Evolutionary conservation across 352 stramenopile species (phyloP).

Genomic region (Globisporangium orthogonon): DNA sequence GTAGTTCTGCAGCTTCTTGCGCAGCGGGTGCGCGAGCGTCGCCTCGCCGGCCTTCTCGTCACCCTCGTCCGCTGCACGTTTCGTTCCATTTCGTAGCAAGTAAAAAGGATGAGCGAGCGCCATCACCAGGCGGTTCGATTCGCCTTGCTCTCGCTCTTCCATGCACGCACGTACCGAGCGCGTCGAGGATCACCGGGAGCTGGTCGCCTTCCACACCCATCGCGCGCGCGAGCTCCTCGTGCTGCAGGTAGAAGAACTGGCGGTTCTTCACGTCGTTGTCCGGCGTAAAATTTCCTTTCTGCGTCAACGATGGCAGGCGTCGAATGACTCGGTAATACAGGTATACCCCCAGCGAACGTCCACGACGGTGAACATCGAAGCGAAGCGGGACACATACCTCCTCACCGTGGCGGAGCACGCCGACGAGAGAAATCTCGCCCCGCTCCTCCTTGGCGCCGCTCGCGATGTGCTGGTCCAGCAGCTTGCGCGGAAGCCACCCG

Average conservation of each 20-base stretch:
- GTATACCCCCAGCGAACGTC: too few relatives aligned
- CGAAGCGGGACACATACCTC: constrained; percentile 25
- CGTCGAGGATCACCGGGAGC: constrained; percentile 74
- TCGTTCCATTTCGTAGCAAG: background rate
- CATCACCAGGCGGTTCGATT: background rate
- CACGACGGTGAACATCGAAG: too few relatives aligned
- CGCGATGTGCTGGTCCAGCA: constrained; percentile 66
- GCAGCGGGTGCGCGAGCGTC: constrained; percentile 47
- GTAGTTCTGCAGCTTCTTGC: constrained; percentile 76
- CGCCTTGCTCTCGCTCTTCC: too few relatives aligned
- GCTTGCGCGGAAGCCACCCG: constrained; percentile 72
- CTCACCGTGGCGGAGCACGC: constrained; percentile 76
- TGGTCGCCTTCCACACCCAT: constrained; percentile 65
- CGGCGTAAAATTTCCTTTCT: constrained; percentile 78
- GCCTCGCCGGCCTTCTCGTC: constrained; percentile 17
- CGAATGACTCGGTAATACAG: too few relatives aligned
- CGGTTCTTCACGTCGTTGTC: constrained; percentile 67
- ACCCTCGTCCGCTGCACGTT: constrained; percentile 25
- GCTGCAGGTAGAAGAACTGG: constrained; percentile 82
- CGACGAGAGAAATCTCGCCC: constrained; percentile 46
- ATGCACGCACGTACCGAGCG: constrained; percentile 34
- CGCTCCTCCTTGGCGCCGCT: constrained; percentile 49
- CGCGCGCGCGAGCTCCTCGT: constrained; percentile 64
- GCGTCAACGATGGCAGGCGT: background rate
- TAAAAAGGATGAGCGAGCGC: background rate